A percentile compares a stretch with the other conserved stretches of the same genome.
These are phyloP conservation scores for Candolleomyces efflorescens DNA, from an alignment of 768 basidiomycete species.

Conservation along the genomic window DNA sequence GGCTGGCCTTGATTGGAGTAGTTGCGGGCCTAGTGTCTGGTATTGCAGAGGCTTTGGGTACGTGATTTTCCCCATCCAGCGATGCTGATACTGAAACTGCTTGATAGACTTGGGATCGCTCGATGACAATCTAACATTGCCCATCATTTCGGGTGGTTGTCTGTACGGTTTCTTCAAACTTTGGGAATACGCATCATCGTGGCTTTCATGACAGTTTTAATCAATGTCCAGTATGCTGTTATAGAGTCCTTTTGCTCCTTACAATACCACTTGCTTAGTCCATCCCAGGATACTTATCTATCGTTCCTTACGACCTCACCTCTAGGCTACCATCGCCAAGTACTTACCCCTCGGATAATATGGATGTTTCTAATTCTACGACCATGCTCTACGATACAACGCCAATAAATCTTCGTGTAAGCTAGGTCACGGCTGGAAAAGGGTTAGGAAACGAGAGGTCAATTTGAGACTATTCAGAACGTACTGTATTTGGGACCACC, in stretches of 20 bases:
- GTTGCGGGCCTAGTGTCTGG: slow-evolving; percentile 78
- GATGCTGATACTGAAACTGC: slow-evolving; percentile 2
- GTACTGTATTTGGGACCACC: slow-evolving; percentile 95
- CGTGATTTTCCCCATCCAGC: slow-evolving; percentile 20
- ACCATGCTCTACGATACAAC: not conserved
- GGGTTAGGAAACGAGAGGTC: not conserved
- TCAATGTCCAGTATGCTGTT: not conserved
- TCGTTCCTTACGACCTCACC: not conserved
- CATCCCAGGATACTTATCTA: not conserved
- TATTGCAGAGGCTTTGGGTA: slow-evolving; percentile 86
- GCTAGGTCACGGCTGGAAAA: slow-evolving; percentile 9
- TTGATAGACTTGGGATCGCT: slow-evolving; percentile 70
- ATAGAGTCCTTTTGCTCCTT: not conserved
- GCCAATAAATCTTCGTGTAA: not conserved
- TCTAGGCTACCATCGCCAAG: not conserved
- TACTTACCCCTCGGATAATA: not conserved
- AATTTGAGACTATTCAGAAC: slow-evolving; percentile 9
- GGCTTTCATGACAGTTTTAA: slow-evolving; percentile 1
- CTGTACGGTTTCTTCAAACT: slow-evolving; percentile 40
- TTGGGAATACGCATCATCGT: slow-evolving; percentile 25
- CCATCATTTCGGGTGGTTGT: slow-evolving; percentile 78
- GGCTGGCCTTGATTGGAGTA: slow-evolving; percentile 52
- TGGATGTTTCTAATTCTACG: not conserved
- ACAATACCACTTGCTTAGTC: not conserved
- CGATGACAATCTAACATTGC: slow-evolving; percentile 89